Evolutionary conservation across 805 yeast genomes (phyloP).

Genomic region (Saccharomyces paradoxus): DNA sequence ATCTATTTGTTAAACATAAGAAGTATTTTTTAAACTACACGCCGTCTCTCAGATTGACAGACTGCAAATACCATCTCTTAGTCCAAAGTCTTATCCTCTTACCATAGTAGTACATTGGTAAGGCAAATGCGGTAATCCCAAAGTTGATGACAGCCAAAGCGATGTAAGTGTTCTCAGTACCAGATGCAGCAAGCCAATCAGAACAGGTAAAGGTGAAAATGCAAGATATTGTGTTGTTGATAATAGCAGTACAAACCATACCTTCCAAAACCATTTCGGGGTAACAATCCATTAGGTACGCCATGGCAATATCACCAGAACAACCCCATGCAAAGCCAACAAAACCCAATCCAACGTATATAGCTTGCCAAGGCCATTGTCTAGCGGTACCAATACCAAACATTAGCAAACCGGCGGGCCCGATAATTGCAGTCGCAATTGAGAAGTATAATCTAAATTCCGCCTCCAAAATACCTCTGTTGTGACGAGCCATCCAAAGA

Average conservation of each 20-base stretch:
- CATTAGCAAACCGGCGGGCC: constrained; percentile 55
- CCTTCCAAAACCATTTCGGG: constrained; percentile 65
- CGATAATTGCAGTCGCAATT: constrained; percentile 45
- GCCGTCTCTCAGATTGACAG: constrained; percentile 45
- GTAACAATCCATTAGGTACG: constrained; percentile 58
- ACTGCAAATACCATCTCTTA: constrained; percentile 44
- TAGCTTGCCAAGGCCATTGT: constrained; percentile 44
- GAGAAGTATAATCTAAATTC: constrained; percentile 56
- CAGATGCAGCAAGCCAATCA: constrained; percentile 48
- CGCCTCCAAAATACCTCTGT: constrained; percentile 56
- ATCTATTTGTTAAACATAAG: background rate
- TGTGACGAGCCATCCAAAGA: constrained; percentile 50
- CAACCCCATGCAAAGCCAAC: constrained; percentile 66
- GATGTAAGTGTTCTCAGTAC: constrained; percentile 51
- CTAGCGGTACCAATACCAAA: constrained; percentile 61
- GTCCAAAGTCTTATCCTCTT: constrained; percentile 52
- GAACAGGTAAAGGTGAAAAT: constrained; percentile 61
- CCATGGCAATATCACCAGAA: constrained; percentile 63
- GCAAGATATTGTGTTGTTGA: constrained; percentile 58
- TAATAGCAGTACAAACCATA: constrained; percentile 59
- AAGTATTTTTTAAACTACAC: background rate
- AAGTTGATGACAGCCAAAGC: constrained; percentile 54
- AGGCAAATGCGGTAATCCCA: constrained; percentile 45
- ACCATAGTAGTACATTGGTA: constrained; percentile 56
- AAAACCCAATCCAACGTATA: constrained; percentile 54